These are phyloP conservation scores for Barnettozyma pratensis DNA, from an alignment of 805 yeast genomes.

Conservation along the genomic window DNA sequence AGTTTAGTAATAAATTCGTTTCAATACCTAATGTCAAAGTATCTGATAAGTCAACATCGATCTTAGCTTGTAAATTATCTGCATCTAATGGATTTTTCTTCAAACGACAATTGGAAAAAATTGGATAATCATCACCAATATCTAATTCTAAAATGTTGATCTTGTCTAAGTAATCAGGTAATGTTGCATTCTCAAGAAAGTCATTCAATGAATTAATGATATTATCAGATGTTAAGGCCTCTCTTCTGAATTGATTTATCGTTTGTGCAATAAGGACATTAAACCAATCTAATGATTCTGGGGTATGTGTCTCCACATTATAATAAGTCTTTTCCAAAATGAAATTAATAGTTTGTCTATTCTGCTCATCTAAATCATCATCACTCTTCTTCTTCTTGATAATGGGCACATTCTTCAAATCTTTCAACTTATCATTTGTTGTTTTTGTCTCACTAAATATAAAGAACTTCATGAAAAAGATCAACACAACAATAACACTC, in stretches of 20 bases:
- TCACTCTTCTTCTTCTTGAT: conserved; percentile 18
- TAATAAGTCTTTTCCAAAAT: conserved; percentile 90
- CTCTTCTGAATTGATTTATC: conserved; percentile 80
- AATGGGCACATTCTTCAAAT: conserved; percentile 21
- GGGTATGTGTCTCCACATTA: conserved; percentile 77
- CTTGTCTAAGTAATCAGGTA: conserved; percentile 78
- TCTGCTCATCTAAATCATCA: conserved; percentile 13
- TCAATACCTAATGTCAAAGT: conserved; percentile 82
- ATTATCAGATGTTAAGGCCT: conserved; percentile 80
- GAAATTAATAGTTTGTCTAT: conserved; percentile 29
- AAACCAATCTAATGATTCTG: conserved; percentile 96
- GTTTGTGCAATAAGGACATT: conserved; percentile 91
- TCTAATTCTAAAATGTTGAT: conserved; percentile 82
- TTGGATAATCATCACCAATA: conserved; percentile 93
- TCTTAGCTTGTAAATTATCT: conserved; percentile 69
- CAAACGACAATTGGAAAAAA: conserved; percentile 88
- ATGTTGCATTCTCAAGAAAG: conserved; percentile 49
- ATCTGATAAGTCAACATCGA: conserved; percentile 86
- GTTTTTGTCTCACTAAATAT: conserved; percentile 60
- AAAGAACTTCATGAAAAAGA: conserved; percentile 67
- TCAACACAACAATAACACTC: conserved; percentile 58
- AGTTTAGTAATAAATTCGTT: conserved; percentile 71
- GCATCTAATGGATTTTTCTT: conserved; percentile 46
- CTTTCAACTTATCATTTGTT: conserved; percentile 24
- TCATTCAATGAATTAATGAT: conserved; percentile 74